Evolutionary conservation across 2,329 filamentous ascomycete genomes (phyloP).

Genomic region (Claviceps sp.): DNA sequence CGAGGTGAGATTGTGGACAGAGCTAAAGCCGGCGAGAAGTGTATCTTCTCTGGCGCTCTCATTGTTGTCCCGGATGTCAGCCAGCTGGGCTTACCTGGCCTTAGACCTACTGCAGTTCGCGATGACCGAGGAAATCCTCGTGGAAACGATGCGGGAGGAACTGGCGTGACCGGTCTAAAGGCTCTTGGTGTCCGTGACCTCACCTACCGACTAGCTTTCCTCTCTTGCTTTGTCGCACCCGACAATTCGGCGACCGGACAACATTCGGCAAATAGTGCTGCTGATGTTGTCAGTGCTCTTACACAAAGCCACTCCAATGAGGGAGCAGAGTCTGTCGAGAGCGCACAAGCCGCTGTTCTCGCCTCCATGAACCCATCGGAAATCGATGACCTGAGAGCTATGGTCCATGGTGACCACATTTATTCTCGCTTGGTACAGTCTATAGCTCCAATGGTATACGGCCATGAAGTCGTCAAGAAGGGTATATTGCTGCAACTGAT

Average conservation of each 20-base stretch:
- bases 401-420: conserved; percentile 94
- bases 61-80: conserved; percentile 97
- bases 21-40: conserved; percentile 95
- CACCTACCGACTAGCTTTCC: conserved; percentile 91
- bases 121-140: conserved; percentile 64
- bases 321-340: conserved; percentile 57
- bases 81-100: conserved; percentile 80
- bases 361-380: conserved; percentile 75
- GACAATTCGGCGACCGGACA: conserved; percentile 74
- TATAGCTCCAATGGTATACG: conserved; percentile 92
- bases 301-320: conserved; percentile 52
- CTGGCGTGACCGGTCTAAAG: conserved; percentile 78
- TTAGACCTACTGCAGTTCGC: conserved; percentile 68
- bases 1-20: conserved; percentile 95
- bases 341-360: conserved; percentile 77
- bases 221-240: conserved; percentile 89
- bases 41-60: conserved; percentile 89
- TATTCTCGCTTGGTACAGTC: conserved; percentile 88
- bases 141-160: conserved; percentile 68
- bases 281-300: conserved; percentile 74
- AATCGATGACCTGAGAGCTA: conserved; percentile 78
- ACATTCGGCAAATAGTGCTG: conserved; percentile 46
- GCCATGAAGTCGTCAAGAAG: conserved; percentile 96
- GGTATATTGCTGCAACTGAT: conserved; percentile 86
- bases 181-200: conserved; percentile 87